Base-by-base conservation (phyloP, 1,284 basidiomycete species). In the Singerocomus inundabilis region DNA sequence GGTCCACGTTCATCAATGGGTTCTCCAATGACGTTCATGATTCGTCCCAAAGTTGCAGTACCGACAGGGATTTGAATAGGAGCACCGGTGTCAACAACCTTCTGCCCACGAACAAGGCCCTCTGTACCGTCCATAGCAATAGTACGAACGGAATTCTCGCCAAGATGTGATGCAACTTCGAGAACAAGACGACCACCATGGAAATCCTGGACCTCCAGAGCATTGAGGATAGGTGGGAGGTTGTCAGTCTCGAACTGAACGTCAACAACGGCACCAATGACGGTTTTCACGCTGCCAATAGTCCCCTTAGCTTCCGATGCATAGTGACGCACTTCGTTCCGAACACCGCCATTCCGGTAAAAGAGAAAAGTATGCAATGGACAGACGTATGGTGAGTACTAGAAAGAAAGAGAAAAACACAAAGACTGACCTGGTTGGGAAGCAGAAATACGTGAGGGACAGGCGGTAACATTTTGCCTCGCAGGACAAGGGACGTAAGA, bases 11-110 rank as follows among this genome's bases (percentile, higher is more conserved):
- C 94, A 74, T 99, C 96, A 72, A 99, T 98, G 70, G 96, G 93
- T 74, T 98, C 95, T 69, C 96, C 96, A 76, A 98, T 98, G 76
- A 99, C 96, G 79, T 98, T 99, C 91, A 99, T 98, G 84, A 99
- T 99, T 73, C 96, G 93, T 55, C 95, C 96, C 55, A 98, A 87
- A 46, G 92, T 94, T 57, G 82, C 91, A 57, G 83, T 84, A 58
- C 96, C 96, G 69, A 99, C 96, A 64, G 95, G 96, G 61, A 99
- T 93, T 75, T 82, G 83, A 76, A 99, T 98, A 72, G 96, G 96
- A 52, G 88, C 79, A 72, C 96, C 96, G 41, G 95, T 97, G 77
- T 98, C 96, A 67, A 96, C 69, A 68, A 98, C 96, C 78, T 88
- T 94, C 74, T 96, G 91, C 48, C 96, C 96, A 79, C 96, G 94